These are phyloP conservation scores for Abortiporus biennis DNA, from an alignment of 1,284 basidiomycete genomes.

Conservation along the genomic window DNA sequence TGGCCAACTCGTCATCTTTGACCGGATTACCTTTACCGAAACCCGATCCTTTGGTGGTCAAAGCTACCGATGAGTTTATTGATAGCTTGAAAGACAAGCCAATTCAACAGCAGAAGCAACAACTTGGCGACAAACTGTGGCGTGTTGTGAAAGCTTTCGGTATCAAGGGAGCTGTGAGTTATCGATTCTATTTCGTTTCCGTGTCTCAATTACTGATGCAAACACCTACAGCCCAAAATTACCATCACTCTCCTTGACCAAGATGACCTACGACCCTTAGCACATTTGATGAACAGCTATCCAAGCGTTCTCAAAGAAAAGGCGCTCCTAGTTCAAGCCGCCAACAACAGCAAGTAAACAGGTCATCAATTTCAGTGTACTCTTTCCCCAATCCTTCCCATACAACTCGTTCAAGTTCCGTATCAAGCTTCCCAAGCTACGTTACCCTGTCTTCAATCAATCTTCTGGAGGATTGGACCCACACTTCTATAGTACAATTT, in stretches of 20 bases:
- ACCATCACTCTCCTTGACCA: constrained; percentile 79
- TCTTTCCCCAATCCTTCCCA: too few species aligned
- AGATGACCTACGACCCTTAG: constrained; percentile 77
- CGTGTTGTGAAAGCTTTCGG: constrained; percentile 76
- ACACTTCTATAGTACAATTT: too few species aligned
- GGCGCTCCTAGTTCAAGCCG: constrained; percentile 35
- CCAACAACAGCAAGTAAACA: constrained; percentile 25
- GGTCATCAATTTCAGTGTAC: too few species aligned
- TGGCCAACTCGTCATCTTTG: constrained; percentile 47
- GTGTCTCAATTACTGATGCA: background rate
- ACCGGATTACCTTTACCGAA: constrained; percentile 64
- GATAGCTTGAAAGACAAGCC: constrained; percentile 62
- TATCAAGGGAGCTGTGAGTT: constrained; percentile 70
- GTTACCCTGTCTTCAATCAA: too few species aligned
- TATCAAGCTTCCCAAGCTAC: too few species aligned
- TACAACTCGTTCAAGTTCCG: too few species aligned
- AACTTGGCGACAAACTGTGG: constrained; percentile 78
- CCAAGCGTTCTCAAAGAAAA: constrained; percentile 78
- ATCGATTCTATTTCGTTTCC: background rate
- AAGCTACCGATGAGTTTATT: constrained; percentile 74
- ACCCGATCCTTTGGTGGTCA: constrained; percentile 61
- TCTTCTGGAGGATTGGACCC: too few species aligned
- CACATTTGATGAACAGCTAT: constrained; percentile 85
- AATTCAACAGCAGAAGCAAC: constrained; percentile 71
- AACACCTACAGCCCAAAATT: constrained; percentile 57